A percentile compares a stretch with the other conserved stretches of the same genome.
These are phyloP conservation scores for Gastrolobium villosum DNA, from an alignment of 306 rosid genomes.

Conservation along the genomic window DNA sequence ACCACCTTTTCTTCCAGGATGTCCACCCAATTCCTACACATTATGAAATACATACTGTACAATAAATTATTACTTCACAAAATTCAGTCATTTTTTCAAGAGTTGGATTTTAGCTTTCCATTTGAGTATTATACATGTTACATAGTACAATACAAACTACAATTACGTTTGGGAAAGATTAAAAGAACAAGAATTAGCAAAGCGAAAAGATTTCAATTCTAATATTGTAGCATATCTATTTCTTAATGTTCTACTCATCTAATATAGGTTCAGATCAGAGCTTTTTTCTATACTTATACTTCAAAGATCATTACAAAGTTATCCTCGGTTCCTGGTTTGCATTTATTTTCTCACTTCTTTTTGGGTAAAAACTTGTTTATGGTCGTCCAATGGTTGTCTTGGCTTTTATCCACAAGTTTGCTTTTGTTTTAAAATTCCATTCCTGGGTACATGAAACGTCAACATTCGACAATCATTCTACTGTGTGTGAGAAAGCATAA, in stretches of 20 bases:
- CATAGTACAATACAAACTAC: constrained; percentile 1
- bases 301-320: constrained; percentile 28
- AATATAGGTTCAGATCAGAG: constrained; percentile 1
- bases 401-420: constrained; percentile 12
- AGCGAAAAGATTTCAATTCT: neutral
- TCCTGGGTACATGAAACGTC: neutral
- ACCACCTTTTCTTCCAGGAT: constrained; percentile 99
- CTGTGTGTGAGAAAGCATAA: neutral
- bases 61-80: constrained; percentile 38
- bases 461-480: neutral
- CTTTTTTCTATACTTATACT: neutral
- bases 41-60: constrained; percentile 32
- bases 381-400: neutral
- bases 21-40: constrained; percentile 96
- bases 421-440: neutral
- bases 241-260: neutral
- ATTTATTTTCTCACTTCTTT: constrained; percentile 5
- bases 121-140: constrained; percentile 4
- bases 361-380: neutral
- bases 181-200: constrained; percentile 9
- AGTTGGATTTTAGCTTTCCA: constrained; percentile 11
- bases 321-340: constrained; percentile 2
- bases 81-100: neutral
- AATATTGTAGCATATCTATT: neutral
- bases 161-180: constrained; percentile 28